Conservation (phyloP, 108 stramenopile species). For the Cyclostephanos invisitatus region DNA sequence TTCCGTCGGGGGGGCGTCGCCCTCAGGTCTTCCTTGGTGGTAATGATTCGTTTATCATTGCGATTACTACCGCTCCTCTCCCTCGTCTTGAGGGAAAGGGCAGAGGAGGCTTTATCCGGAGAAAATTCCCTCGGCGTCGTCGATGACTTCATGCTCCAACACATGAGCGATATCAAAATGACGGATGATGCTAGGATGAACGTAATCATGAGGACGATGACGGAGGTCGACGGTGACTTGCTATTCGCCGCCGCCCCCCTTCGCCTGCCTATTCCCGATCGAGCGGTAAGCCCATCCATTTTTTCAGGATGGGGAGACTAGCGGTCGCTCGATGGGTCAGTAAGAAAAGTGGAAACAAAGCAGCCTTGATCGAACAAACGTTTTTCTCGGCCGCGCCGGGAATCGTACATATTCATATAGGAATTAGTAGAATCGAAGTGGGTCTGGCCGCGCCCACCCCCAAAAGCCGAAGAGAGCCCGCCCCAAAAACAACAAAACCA, state of each 20-base stretch:
- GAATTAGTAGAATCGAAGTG: no score
- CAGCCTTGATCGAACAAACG: no score
- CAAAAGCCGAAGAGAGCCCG: no score
- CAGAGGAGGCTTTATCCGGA: no score
- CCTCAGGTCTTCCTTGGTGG: neutral
- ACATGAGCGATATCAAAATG: neutral
- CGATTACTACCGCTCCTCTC: neutral
- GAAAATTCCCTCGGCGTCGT: neutral
- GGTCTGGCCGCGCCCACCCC: no score
- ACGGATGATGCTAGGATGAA: neutral
- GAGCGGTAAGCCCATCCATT: neutral
- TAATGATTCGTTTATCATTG: neutral
- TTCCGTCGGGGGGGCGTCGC: no score
- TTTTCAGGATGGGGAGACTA: neutral
- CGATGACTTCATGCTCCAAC: neutral
- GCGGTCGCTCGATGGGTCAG: no score
- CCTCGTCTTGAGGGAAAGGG: neutral
- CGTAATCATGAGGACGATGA: neutral
- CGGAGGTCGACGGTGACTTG: slow-evolving; percentile 7
- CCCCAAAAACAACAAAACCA: no score
- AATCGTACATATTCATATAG: no score
- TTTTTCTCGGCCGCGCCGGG: no score
- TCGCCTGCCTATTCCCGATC: slow-evolving; percentile 13
- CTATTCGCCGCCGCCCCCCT: neutral
- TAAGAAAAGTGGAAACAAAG: no score